phyloP scores from a whole-genome alignment of 1,284 basidiomycete genomes.

The Trametes pubescens region DNA sequence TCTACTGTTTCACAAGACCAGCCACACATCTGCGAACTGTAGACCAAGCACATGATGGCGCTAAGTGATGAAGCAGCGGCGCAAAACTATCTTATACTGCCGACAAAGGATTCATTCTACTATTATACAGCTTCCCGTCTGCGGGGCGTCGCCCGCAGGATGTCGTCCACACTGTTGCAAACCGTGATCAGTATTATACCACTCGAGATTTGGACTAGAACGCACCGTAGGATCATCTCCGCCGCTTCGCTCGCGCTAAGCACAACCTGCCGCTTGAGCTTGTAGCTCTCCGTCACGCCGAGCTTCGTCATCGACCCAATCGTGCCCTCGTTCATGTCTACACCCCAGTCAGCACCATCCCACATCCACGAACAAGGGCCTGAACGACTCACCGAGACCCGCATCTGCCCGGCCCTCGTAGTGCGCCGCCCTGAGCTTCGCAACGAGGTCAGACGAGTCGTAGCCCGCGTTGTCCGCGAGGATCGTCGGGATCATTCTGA shows the following conservation, averaged over 20 bases:
- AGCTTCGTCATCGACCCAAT: constrained; percentile 90
- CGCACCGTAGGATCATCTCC: constrained; percentile 97
- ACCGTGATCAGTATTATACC: background rate
- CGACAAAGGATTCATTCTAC: background rate
- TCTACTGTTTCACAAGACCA: too few relatives aligned
- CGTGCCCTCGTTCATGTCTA: constrained; percentile 88
- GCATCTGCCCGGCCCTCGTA: constrained; percentile 88
- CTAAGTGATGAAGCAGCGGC: too few relatives aligned
- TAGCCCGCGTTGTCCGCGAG: constrained; percentile 98
- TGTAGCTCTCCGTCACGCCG: constrained; percentile 96
- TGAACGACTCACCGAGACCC: constrained; percentile 74
- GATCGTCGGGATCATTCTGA: constrained; percentile 96
- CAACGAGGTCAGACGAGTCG: constrained; percentile 96
- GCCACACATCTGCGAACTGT: too few relatives aligned
- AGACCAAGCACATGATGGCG: too few relatives aligned
- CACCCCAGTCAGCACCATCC: constrained; percentile 3
- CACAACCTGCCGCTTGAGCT: constrained; percentile 96
- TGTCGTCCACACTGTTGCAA: constrained; percentile 37
- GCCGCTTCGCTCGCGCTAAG: constrained; percentile 95
- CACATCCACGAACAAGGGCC: constrained; percentile 2
- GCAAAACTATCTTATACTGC: background rate
- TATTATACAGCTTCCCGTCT: constrained; percentile 39
- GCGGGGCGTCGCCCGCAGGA: constrained; percentile 38
- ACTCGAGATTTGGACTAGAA: constrained; percentile 26
- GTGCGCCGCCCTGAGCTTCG: constrained; percentile 91